Base-by-base conservation (phyloP, 169 alveolate species). In the Perkinsus chesapeaki region DNA sequence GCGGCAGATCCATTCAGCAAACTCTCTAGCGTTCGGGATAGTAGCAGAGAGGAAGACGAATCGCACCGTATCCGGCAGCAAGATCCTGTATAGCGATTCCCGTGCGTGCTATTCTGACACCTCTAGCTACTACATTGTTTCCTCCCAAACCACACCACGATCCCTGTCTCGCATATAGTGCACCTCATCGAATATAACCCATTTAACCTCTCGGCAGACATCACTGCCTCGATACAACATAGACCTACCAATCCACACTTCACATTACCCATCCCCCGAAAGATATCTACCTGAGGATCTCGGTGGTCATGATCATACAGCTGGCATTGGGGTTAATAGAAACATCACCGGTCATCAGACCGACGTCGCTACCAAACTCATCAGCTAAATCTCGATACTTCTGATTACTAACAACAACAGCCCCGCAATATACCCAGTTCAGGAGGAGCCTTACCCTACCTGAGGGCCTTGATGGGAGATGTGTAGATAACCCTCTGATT, bases 111-210 rank as follows among this genome's bases (percentile, higher is more conserved):
- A 16, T 23, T 23, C 73, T 48, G 31, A 48, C 16, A 39, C 92
- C 3, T 95, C 96, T 0, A 95, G 93, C 91, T 99, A 96, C 94
- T 99, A 99, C 93, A 99, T 98, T 0, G 99, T 99, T 94, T 99
- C 99, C 96, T 99, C 99, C 99, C 99, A 99, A 19, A 99, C 99
- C 82, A 99, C 99, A 7, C 99, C 99, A 92, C 99, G 96, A 94
- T 99, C 99, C 93, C 99, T 97, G 95, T 99, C 99, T 93, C 99
- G 97, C 99, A 99, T 99, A 97, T 99, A 99, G 97, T 99, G 99
- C 36, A 99, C 99, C 96, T 99, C 99, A 20, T 39, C 98, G 91
- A 94, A 96, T 7, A 96, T 95, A 23, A 96, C 96, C 97, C 97
- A 95, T 36, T 98, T 98, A 95, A 98, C 97, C 94, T 97, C 99